Percentiles rank a stretch among this genome's conserved stretches.
These are phyloP conservation scores for Phytophthora aleatoria DNA, from an alignment of 352 stramenopile genomes.

Conservation along the genomic window DNA sequence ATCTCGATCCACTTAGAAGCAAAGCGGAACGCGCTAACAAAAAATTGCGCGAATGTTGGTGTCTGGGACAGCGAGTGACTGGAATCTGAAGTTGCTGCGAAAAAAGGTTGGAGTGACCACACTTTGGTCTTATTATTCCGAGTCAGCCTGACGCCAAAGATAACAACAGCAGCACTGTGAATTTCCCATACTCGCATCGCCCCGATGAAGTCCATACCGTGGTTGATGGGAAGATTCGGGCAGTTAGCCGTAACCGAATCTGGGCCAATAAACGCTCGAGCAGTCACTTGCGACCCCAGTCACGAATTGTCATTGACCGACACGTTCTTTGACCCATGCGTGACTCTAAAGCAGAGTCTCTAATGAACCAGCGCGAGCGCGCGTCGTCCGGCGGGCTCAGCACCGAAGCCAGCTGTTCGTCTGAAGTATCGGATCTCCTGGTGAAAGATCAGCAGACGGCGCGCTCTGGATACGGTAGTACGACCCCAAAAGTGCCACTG, in stretches of 20 bases:
- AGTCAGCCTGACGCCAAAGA: not conserved
- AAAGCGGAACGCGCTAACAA: too few relatives aligned
- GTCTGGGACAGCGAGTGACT: too few relatives aligned
- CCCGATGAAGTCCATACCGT: constrained; percentile 6
- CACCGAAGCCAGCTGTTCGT: constrained; percentile 26
- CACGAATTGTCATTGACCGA: constrained; percentile 13
- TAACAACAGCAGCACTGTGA: not conserved
- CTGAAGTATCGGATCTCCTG: constrained; percentile 23
- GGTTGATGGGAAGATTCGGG: constrained; percentile 6
- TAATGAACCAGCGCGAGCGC: constrained; percentile 23
- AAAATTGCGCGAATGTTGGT: too few relatives aligned
- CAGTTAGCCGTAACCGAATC: constrained; percentile 24
- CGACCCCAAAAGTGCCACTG: constrained; percentile 9
- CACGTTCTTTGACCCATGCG: constrained; percentile 8
- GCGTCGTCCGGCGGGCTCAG: constrained; percentile 13
- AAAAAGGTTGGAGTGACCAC: too few relatives aligned
- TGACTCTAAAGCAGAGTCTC: constrained; percentile 9
- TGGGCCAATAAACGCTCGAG: constrained; percentile 21
- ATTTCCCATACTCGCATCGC: not conserved
- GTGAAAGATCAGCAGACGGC: constrained; percentile 20
- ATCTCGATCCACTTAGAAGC: too few relatives aligned
- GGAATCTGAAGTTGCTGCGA: too few relatives aligned
- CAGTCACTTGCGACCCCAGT: constrained; percentile 25
- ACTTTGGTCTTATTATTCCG: not conserved
- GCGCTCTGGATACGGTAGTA: constrained; percentile 30